phyloP scores from a whole-genome alignment of 2,329 filamentous ascomycete genomes.

The Aspergillus fructus region DNA sequence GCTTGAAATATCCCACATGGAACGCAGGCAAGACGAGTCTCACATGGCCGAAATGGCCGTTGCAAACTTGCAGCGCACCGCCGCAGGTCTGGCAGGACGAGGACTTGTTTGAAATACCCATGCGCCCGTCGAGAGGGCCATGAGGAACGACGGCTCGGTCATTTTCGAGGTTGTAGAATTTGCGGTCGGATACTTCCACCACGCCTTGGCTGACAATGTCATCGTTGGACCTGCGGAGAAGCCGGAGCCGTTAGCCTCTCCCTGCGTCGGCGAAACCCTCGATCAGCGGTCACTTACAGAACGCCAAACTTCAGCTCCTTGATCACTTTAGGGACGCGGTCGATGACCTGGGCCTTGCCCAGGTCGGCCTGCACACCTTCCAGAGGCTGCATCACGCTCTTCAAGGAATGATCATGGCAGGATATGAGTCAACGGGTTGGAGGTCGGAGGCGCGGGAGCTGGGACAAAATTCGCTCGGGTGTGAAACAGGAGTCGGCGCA shows the following conservation, averaged over 20 bases:
- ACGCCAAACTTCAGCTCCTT: conserved; percentile 93
- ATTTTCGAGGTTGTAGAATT: conserved; percentile 86
- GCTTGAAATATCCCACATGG: conserved; percentile 93
- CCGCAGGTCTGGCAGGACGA: conserved; percentile 80
- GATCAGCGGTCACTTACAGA: conserved; percentile 56
- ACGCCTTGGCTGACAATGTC: conserved; percentile 96
- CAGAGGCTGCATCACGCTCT: conserved; percentile 39
- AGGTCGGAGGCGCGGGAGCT: conserved; percentile 9
- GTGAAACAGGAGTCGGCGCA: neutral
- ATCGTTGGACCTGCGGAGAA: conserved; percentile 68
- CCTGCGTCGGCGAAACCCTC: neutral
- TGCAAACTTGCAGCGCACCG: conserved; percentile 77
- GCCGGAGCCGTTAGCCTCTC: conserved; percentile 2
- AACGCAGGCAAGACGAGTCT: conserved; percentile 87
- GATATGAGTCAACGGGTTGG: conserved; percentile 22
- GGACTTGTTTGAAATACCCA: conserved; percentile 85
- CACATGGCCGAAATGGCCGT: conserved; percentile 93
- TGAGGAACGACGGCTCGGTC: conserved; percentile 73
- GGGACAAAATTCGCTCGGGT: neutral
- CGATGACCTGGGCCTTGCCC: conserved; percentile 83
- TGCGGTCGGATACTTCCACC: conserved; percentile 88
- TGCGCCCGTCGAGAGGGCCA: conserved; percentile 81
- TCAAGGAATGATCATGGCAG: conserved; percentile 40
- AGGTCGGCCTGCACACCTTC: conserved; percentile 48
- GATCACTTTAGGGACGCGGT: conserved; percentile 86